phyloP scores from a whole-genome alignment of 331 rosid genomes.

The Spiraea crenata region DNA sequence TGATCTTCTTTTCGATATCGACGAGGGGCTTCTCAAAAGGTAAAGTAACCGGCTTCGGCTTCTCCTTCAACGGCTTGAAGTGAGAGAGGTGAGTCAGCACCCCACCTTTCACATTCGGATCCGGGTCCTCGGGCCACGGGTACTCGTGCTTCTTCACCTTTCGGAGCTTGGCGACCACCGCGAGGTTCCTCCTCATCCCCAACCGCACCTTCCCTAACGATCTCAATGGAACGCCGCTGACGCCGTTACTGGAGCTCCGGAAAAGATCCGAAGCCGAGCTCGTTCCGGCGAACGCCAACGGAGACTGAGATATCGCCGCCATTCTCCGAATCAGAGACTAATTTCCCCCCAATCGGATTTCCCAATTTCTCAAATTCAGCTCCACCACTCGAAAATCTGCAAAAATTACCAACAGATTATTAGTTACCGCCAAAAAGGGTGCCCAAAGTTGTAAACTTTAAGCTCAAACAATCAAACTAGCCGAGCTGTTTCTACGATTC shows the following conservation, averaged over 20 bases:
- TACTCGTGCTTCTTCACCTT: slow-evolving; percentile 73
- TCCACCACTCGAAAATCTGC: slow-evolving; percentile 25
- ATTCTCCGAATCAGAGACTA: slow-evolving; percentile 37
- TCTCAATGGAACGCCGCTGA: slow-evolving; percentile 67
- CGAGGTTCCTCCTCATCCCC: slow-evolving; percentile 43
- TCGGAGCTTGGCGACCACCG: slow-evolving; percentile 59
- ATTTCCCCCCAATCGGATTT: slow-evolving; percentile 32
- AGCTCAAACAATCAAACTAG: background rate
- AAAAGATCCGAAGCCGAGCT: slow-evolving; percentile 68
- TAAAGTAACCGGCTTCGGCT: slow-evolving; percentile 71
- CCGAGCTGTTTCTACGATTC: background rate
- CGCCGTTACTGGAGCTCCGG: slow-evolving; percentile 68
- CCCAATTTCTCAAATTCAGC: slow-evolving; percentile 19
- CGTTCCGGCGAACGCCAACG: slow-evolving; percentile 48
- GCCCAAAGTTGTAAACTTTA: background rate
- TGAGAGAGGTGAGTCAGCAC: slow-evolving; percentile 59
- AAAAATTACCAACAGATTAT: slow-evolving; percentile 7
- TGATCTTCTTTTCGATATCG: slow-evolving; percentile 81
- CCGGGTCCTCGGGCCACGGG: slow-evolving; percentile 88
- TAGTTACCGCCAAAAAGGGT: slow-evolving; percentile 14
- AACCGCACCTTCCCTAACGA: slow-evolving; percentile 56
- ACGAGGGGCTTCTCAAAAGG: slow-evolving; percentile 78
- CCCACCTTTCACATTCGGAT: slow-evolving; percentile 85
- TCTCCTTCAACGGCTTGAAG: slow-evolving; percentile 81
- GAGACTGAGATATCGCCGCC: slow-evolving; percentile 62